Base-by-base conservation (phyloP, 108 stramenopile genomes). In the Nitzschia sp. region DNA sequence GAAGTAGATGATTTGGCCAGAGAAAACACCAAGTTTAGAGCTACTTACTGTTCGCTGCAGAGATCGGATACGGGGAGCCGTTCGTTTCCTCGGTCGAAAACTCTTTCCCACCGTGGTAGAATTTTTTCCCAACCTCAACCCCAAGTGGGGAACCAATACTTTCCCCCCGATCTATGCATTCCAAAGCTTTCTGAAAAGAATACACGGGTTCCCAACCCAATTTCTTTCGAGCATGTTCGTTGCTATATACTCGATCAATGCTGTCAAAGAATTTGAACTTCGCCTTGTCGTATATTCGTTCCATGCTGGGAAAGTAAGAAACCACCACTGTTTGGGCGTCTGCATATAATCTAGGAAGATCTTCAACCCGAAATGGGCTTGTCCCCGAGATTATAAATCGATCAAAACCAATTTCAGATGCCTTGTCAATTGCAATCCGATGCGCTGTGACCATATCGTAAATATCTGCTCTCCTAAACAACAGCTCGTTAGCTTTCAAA, bases 371-470 rank as follows among this genome's bases (percentile, higher is more conserved):
- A 52, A 52, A 52, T 19, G 50, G 50, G n/a, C 21, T 52, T 52
- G 50, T 19, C 5, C 21, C n/a, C n/a, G 50, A 52, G n/a, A 52
- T 23, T 6, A 52, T 52, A 52, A 23, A 52, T 19, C 6, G 8
- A 19, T 23, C 50, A 52, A 52, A 52, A 5, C 50, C 50, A 23
- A 52, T 23, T 19, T 19, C n/a, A 8, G 50, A 17, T 19, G 50
- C 50, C 50, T 52, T 52, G n/a, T 52, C 23, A 23, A 52, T 23
- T 6, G 50, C 50, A 16, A 52, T 23, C 21, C n/a, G 21, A 19
- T 52, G 50, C n/a, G 50, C 50, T 19, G 21, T 52, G 13, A 17
- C 50, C 50, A 52, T 52, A 17, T 52, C 50, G n/a, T 52, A 19
- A 19, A 52, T 23, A 23, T 19, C 23, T 4, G 50, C 50, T 6